Base-by-base conservation (phyloP, 768 basidiomycete genomes). In the Cyclocybe aegerita region DNA sequence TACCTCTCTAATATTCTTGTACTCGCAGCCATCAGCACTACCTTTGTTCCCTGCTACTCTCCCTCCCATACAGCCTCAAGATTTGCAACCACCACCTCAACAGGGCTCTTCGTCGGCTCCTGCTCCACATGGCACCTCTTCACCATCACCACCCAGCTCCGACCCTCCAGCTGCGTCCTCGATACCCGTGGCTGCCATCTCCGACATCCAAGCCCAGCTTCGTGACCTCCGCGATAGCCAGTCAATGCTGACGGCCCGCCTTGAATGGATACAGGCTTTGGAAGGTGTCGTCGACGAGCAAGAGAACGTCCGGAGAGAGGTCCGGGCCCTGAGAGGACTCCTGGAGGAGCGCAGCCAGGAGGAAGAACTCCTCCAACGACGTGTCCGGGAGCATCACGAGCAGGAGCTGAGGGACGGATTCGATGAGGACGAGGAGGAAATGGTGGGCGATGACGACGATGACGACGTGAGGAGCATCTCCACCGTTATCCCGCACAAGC, bases 261-360 rank as follows among this genome's bases (percentile, higher is more conserved):
- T 91, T 36, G 90, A 93, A 55, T 92, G 76, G 66, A 86, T 95
- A 45, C 82, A 85, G 36, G 83, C 86, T 17, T 73, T 99, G 35
- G 96, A 98, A 61, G 80, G 76, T 30, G 80, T 90, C 54, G 74
- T 96, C 35, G 77, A 78, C 1, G 93, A 97, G 69, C 93, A 98
- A 57, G 93, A 97, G 50, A 73, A 71, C 7, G 81, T 97, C 62
- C 88, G 88, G 66, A 73, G 75, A 29, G 94, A 98, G 59, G 83
- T 98, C 2, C 71, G 79, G 34, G 71, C 76, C 2, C 72, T 98
- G 45, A 75, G 88, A 10, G 85, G 88, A 42, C 68, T 88, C 59
- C 80, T 93, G 70, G 58, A 57, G 34, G 39, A 45, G 11, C 23
- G 54, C 32, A 47, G 48, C 48, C 48, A 33, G 35, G 56, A 56